phyloP scores from a whole-genome alignment of 257 asterid genomes.

The Nicotiana sylvestris region DNA sequence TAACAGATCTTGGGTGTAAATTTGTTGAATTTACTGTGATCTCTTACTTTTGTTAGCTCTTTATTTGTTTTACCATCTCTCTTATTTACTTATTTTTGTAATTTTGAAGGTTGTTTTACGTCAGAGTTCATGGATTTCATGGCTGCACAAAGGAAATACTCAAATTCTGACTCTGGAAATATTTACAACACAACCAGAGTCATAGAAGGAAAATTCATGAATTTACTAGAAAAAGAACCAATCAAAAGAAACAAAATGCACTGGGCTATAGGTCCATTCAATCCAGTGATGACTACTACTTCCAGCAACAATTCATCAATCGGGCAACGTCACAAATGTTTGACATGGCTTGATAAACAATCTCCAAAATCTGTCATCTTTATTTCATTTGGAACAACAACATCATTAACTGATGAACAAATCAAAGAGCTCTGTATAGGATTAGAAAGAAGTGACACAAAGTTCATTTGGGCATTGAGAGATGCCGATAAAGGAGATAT shows the following conservation, averaged over 20 bases:
- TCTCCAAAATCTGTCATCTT: conserved; percentile 31
- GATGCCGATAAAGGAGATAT: conserved; percentile 37
- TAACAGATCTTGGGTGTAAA: too few species aligned
- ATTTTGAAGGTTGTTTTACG: conserved; percentile 31
- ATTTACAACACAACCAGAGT: conserved; percentile 55
- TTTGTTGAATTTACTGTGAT: too few species aligned
- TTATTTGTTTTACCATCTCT: neutral
- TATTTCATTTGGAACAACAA: conserved; percentile 50
- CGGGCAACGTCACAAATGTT: conserved; percentile 29
- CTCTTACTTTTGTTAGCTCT: neutral
- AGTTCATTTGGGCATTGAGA: conserved; percentile 46
- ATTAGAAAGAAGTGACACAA: conserved; percentile 26
- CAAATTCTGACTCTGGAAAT: conserved; percentile 37
- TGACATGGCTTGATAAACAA: conserved; percentile 45
- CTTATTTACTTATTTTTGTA: neutral
- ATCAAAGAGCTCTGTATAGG: conserved; percentile 42
- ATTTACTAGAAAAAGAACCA: conserved; percentile 25
- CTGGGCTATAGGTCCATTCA: conserved; percentile 78
- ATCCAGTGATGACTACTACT: conserved; percentile 25
- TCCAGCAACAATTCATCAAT: neutral
- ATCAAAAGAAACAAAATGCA: conserved; percentile 34
- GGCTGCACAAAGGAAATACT: conserved; percentile 28
- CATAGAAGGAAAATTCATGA: conserved; percentile 46
- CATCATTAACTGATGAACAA: conserved; percentile 34
- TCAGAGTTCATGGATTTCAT: conserved; percentile 39